A percentile compares a stretch with the other conserved stretches of the same genome.
These are phyloP conservation scores for Pistacia atlantica DNA, from an alignment of 345 rosid species.

Conservation along the genomic window DNA sequence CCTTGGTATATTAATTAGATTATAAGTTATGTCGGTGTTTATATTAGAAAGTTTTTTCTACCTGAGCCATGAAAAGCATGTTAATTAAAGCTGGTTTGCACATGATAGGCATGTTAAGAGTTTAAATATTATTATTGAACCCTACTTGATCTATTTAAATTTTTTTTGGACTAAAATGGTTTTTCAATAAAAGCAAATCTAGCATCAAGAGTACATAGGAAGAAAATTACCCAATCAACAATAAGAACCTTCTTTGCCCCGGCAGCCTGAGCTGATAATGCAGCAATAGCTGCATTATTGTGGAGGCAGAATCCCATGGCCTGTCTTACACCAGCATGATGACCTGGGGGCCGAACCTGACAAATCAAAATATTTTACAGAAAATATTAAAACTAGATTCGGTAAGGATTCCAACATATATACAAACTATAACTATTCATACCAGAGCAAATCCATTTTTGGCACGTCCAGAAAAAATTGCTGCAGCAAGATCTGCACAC, in stretches of 20 bases:
- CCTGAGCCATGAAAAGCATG: background rate
- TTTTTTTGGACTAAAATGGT: background rate
- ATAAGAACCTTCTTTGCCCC: constrained; percentile 94
- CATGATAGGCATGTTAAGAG: background rate
- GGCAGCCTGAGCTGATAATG: constrained; percentile 84
- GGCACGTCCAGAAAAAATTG: constrained; percentile 66
- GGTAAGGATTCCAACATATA: constrained; percentile 1
- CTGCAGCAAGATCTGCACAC: constrained; percentile 94
- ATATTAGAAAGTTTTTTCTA: background rate
- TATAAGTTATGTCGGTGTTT: background rate
- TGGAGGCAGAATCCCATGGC: constrained; percentile 99
- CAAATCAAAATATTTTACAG: constrained; percentile 10
- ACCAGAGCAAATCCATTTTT: constrained; percentile 99
- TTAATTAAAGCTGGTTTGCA: background rate
- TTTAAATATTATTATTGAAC: background rate
- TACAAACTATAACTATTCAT: constrained; percentile 26
- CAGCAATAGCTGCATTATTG: constrained; percentile 98
- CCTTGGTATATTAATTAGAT: too few relatives aligned
- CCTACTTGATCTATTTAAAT: too few relatives aligned
- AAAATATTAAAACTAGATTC: constrained; percentile 6
- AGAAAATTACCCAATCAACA: constrained; percentile 83
- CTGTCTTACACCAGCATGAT: constrained; percentile 93
- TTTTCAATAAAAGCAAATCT: constrained; percentile 4
- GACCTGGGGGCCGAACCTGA: constrained; percentile 99
- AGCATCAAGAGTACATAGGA: constrained; percentile 24